Conservation (phyloP, 163 green algal genomes). For the Coccomyxa subellipsoidea region DNA sequence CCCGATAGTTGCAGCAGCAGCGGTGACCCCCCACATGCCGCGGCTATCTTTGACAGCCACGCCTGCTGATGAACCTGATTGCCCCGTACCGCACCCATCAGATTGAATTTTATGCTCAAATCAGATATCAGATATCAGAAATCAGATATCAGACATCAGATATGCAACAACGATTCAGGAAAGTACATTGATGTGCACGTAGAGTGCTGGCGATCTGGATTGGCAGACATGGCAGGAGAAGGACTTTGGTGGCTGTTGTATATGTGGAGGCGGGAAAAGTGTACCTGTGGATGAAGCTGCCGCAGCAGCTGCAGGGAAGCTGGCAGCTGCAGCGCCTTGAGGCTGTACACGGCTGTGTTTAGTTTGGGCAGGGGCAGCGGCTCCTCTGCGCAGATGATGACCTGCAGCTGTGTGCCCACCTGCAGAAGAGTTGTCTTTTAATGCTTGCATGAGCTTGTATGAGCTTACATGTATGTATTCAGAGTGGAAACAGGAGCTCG, state of each 20-base stretch:
- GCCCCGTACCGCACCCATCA: too few relatives aligned
- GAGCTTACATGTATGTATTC: too few relatives aligned
- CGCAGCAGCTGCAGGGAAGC: slow-evolving; percentile 8
- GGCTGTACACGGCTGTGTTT: neutral
- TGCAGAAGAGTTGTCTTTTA: too few relatives aligned
- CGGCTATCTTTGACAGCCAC: neutral
- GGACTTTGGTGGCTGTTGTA: neutral
- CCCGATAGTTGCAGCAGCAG: neutral
- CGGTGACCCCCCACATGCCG: neutral
- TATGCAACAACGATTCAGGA: too few relatives aligned
- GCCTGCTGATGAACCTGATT: neutral
- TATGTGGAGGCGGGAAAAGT: neutral
- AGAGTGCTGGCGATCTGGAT: too few relatives aligned
- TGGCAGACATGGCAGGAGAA: too few relatives aligned
- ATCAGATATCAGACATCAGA: too few relatives aligned
- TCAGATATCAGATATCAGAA: too few relatives aligned
- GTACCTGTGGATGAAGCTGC: slow-evolving; percentile 12
- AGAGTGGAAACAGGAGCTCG: too few relatives aligned
- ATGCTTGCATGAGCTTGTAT: too few relatives aligned
- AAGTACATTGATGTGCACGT: too few relatives aligned
- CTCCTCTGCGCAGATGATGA: slow-evolving; percentile 13
- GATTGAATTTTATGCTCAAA: too few relatives aligned
- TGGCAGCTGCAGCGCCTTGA: slow-evolving; percentile 11
- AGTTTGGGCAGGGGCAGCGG: slow-evolving; percentile 10
- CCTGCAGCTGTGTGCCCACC: slow-evolving; percentile 16